These are phyloP conservation scores for Miamiensis avidus DNA, from an alignment of 169 alveolate genomes.

Conservation along the genomic window DNA sequence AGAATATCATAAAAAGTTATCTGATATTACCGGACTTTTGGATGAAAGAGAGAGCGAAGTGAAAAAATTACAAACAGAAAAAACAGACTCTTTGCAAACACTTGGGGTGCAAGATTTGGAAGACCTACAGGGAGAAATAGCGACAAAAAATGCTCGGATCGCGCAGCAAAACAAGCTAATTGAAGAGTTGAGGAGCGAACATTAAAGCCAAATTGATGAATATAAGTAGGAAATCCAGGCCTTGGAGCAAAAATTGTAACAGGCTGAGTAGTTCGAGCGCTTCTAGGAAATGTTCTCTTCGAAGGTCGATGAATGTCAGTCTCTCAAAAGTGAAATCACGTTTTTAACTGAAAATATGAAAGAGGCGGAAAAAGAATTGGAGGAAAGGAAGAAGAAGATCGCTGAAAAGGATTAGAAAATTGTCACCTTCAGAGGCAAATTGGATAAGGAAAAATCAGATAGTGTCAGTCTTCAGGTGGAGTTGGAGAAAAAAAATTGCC, in stretches of 20 bases:
- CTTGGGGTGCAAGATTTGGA: background rate
- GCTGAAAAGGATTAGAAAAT: background rate
- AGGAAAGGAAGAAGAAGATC: background rate
- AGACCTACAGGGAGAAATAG: background rate
- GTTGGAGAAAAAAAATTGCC: background rate
- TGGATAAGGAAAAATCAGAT: background rate
- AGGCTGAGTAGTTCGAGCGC: too few relatives aligned
- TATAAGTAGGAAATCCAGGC: background rate
- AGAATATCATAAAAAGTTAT: background rate
- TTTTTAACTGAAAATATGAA: too few relatives aligned
- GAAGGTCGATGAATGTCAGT: background rate
- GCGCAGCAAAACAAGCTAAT: too few relatives aligned
- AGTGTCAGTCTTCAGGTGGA: background rate
- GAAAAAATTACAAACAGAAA: background rate
- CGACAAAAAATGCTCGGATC: background rate
- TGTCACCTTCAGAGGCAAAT: background rate
- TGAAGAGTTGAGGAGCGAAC: too few relatives aligned
- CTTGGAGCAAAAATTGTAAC: background rate
- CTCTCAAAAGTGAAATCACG: too few relatives aligned
- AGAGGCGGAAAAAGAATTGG: background rate
- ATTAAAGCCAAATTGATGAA: background rate
- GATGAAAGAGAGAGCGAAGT: conserved; percentile 23
- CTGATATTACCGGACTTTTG: background rate
- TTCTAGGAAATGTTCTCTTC: background rate
- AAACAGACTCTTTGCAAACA: background rate